A percentile compares a stretch with the other conserved stretches of the same genome.
These are phyloP conservation scores for Eutreptiella sp. DNA, from an alignment of 208 protist genomes.

Conservation along the genomic window DNA sequence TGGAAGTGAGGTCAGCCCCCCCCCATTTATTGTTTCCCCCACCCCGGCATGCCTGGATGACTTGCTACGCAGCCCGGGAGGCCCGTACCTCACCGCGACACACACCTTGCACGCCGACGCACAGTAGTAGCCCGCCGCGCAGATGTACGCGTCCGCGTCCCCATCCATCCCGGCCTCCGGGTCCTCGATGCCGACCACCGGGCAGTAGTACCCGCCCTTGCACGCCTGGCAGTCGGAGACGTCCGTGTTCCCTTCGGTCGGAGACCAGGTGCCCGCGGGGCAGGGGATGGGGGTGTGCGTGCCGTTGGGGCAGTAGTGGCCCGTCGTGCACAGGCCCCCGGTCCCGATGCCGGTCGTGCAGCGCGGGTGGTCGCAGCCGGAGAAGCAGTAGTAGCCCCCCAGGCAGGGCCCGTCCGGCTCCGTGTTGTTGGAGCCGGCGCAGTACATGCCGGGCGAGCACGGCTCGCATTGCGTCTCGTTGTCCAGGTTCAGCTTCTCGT, in stretches of 20 bases:
- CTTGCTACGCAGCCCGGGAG: too few species aligned
- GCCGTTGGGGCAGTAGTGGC: slow-evolving; percentile 40
- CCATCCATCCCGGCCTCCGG: slow-evolving; percentile 41
- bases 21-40: too few species aligned
- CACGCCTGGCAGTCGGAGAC: slow-evolving; percentile 31
- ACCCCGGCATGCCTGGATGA: too few species aligned
- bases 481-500: background rate
- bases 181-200: slow-evolving; percentile 13
- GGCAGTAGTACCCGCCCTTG: slow-evolving; percentile 31
- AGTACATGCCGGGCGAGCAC: slow-evolving; percentile 38
- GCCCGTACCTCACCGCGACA: too few species aligned
- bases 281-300: slow-evolving; percentile 34
- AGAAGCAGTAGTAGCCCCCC: slow-evolving; percentile 40
- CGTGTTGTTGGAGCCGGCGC: slow-evolving; percentile 2
- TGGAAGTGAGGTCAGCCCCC: too few species aligned
- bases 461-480: slow-evolving; percentile 26
- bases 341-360: background rate
- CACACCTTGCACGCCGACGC: background rate
- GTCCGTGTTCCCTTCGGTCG: slow-evolving; percentile 8
- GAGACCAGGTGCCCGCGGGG: slow-evolving; percentile 30
- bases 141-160: slow-evolving; percentile 4
- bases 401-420: slow-evolving; percentile 30
- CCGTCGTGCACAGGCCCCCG: slow-evolving; percentile 34
- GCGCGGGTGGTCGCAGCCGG: slow-evolving; percentile 3
- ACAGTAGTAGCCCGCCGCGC: slow-evolving; percentile 42